phyloP scores from a whole-genome alignment of 192 early-diverging fungal species.

The Backusella liffmaniae region DNA sequence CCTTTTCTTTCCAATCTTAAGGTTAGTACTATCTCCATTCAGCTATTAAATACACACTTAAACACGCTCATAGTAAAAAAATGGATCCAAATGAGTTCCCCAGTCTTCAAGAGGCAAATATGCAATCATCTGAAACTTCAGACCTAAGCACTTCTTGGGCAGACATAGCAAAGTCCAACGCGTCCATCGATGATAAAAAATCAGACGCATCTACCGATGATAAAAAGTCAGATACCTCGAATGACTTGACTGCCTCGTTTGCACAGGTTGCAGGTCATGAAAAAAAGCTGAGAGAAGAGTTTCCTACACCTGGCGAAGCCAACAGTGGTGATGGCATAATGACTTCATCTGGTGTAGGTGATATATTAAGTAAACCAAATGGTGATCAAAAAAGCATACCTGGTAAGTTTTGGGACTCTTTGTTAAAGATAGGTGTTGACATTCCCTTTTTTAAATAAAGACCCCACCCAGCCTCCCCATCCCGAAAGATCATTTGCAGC shows the following conservation, averaged over 20 bases:
- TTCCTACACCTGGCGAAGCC: constrained; percentile 20
- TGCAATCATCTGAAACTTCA: constrained; percentile 3
- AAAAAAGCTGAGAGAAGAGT: constrained; percentile 11
- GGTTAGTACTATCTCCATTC: neutral
- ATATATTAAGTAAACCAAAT: constrained; percentile 7
- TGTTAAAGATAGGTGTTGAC: neutral
- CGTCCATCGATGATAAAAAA: neutral
- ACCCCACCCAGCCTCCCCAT: constrained; percentile 20
- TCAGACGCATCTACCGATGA: neutral
- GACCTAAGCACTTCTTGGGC: constrained; percentile 14
- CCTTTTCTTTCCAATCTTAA: neutral
- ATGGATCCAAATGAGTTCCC: constrained; percentile 17
- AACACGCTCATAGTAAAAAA: neutral
- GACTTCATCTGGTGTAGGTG: constrained; percentile 19
- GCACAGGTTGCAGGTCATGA: constrained; percentile 28
- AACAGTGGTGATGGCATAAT: neutral
- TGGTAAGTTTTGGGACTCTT: neutral
- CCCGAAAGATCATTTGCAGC: constrained; percentile 27
- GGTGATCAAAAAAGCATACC: neutral
- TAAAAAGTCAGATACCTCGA: neutral
- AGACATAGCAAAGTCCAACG: constrained; percentile 8
- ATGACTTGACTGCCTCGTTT: constrained; percentile 16
- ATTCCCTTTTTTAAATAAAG: neutral
- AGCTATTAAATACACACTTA: neutral
- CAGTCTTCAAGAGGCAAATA: constrained; percentile 4